phyloP scores from a whole-genome alignment of 192 early-diverging fungal species.

The Coemansia sp. region DNA sequence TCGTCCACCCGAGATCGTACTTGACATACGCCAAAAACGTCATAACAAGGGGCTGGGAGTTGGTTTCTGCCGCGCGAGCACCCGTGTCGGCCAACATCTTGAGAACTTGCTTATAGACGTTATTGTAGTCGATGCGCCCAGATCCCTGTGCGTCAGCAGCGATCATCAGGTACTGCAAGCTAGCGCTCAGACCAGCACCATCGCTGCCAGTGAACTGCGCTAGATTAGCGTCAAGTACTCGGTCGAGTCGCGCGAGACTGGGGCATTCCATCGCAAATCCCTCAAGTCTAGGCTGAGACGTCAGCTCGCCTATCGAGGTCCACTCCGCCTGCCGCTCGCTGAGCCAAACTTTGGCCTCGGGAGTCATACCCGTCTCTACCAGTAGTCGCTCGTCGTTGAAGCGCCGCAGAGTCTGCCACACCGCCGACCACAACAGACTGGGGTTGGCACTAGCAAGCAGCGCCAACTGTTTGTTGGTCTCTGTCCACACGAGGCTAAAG shows the following conservation, averaged over 20 bases:
- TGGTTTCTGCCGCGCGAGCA: slow-evolving; percentile 64
- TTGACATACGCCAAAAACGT: slow-evolving; percentile 64
- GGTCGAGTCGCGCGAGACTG: slow-evolving; percentile 33
- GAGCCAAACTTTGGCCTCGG: slow-evolving; percentile 42
- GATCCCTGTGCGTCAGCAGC: slow-evolving; percentile 24
- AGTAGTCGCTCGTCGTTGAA: slow-evolving; percentile 65
- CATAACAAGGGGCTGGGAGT: slow-evolving; percentile 62
- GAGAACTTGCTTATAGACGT: slow-evolving; percentile 65
- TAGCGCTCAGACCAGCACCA: background rate
- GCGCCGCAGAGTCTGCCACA: slow-evolving; percentile 58
- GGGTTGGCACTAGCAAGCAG: slow-evolving; percentile 58
- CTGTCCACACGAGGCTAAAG: slow-evolving; percentile 83
- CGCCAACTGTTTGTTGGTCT: slow-evolving; percentile 64
- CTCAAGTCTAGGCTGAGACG: slow-evolving; percentile 33
- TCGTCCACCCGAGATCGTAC: slow-evolving; percentile 38
- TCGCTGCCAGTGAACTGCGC: background rate
- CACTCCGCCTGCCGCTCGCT: slow-evolving; percentile 7
- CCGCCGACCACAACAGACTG: slow-evolving; percentile 64
- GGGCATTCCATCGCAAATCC: slow-evolving; percentile 43
- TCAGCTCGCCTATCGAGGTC: slow-evolving; percentile 11
- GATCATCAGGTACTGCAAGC: slow-evolving; percentile 19
- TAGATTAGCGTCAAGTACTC: slow-evolving; percentile 18
- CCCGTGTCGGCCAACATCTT: slow-evolving; percentile 62
- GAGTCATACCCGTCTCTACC: slow-evolving; percentile 50
- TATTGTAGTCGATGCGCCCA: slow-evolving; percentile 70